Conservation (phyloP, 1,284 basidiomycete species). For the Heterobasidion occidentale region DNA sequence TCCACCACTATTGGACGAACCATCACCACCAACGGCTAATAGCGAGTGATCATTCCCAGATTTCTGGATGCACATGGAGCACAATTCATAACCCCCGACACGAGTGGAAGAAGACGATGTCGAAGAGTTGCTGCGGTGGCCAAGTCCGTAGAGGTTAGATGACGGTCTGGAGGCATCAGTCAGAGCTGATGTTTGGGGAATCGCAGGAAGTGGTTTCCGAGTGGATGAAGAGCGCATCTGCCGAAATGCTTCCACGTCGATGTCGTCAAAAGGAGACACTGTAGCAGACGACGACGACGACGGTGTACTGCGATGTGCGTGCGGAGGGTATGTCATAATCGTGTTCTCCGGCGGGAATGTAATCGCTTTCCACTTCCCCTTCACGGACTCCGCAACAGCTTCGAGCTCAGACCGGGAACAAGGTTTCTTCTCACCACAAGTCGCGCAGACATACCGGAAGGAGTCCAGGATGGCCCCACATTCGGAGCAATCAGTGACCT, state of each 20-base stretch:
- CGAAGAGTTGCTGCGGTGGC: constrained; percentile 4
- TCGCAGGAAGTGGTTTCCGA: constrained; percentile 8
- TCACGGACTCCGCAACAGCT: constrained; percentile 21
- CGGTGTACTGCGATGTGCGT: constrained; percentile 18
- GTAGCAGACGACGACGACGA: constrained; percentile 30
- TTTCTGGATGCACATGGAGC: constrained; percentile 66
- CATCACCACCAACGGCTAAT: constrained; percentile 40
- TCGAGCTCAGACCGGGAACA: constrained; percentile 17
- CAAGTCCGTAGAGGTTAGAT: neutral
- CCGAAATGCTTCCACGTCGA: constrained; percentile 8
- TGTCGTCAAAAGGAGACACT: neutral
- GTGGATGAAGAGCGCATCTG: neutral
- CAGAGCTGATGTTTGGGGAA: constrained; percentile 8
- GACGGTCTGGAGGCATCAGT: neutral
- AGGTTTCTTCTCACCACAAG: constrained; percentile 70
- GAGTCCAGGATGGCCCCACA: constrained; percentile 69
- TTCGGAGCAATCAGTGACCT: constrained; percentile 74
- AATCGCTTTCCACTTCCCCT: constrained; percentile 29
- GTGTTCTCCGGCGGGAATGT: constrained; percentile 7
- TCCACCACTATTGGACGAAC: constrained; percentile 29
- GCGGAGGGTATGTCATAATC: constrained; percentile 8
- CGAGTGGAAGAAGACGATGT: constrained; percentile 7
- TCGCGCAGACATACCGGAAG: constrained; percentile 81
- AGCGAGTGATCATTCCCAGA: constrained; percentile 75
- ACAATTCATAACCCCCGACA: constrained; percentile 70